Base-by-base conservation (phyloP, 2,329 filamentous ascomycete genomes). In the Fusarium verticillioides region DNA sequence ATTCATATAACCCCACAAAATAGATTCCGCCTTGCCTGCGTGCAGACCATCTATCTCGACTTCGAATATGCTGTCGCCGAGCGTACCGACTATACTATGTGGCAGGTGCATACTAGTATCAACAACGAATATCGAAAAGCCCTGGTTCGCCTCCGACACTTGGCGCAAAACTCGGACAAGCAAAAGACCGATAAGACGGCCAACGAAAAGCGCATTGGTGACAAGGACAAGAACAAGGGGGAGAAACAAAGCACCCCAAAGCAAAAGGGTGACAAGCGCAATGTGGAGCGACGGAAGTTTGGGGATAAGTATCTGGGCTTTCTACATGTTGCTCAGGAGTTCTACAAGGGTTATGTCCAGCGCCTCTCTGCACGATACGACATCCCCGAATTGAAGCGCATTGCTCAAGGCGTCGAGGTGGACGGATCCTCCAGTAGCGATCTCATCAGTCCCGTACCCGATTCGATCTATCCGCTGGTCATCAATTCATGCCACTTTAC, bases 291-390 rank as follows among this genome's bases (percentile, higher is more conserved):
- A 77, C 90, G 95, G 72, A 96, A 95, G 82, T 85, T 96, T 57
- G 92, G 94, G 80, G 95, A 93, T 82, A 88, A 92, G 72, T 98
- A 97, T 81, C 86, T 92, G 64, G 89, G 90, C 75, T 98, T 97
- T 81, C 90, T 98, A 76, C 97, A 96, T 82, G 92, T 92, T 52
- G 93, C 94, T 74, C 94, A 96, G 82, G 90, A 91, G 77, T 98
- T 97, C 82, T 98, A 98, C 85, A 91, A 93, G 78, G 91, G 91
- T 74, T 96, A 94, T 78, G 92, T 98, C 61, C 91, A 96, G 81
- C 90, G 92, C 63, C 86, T 98, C 30, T 91, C 92, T 60, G 86
- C 85, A 32, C 86, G 87, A 57, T 92, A 90, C 78, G 85, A 86
- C 64, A 85, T 88, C 64, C 83, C 83, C 37, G 86, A 87, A 77